Conservation (phyloP, 2,329 filamentous ascomycete genomes). For the Neurospora sp. region DNA sequence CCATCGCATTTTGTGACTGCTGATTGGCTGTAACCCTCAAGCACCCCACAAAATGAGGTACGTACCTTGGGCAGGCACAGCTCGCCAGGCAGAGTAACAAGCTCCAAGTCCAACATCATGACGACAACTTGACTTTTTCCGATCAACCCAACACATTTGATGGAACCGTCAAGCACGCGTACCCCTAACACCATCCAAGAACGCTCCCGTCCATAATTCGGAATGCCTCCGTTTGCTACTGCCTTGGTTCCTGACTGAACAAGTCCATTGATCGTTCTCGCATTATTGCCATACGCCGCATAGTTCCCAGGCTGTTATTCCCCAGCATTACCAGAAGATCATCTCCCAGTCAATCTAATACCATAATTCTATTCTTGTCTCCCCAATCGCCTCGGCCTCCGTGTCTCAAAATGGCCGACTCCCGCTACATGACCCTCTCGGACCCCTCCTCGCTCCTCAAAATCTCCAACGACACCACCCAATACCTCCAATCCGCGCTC, state of each 20-base stretch:
- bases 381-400: background rate
- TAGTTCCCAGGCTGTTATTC: background rate
- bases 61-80: background rate
- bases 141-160: background rate
- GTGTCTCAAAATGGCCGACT: background rate
- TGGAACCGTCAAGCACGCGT: background rate
- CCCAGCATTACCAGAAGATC: background rate
- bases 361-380: background rate
- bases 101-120: background rate
- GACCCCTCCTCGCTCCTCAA: conserved; percentile 21
- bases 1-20: background rate
- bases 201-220: background rate
- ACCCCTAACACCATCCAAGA: background rate
- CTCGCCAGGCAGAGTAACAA: background rate
- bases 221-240: background rate
- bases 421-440: background rate
- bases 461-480: conserved; percentile 15
- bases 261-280: background rate
- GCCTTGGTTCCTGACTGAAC: background rate
- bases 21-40: background rate
- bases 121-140: background rate
- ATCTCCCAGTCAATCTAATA: background rate
- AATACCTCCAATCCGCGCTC: conserved; percentile 25
- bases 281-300: background rate
- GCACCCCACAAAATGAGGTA: background rate